Evolutionary conservation across 495 filamentous ascomycete species (phyloP).

Genomic region (Tuber melanosporum): DNA sequence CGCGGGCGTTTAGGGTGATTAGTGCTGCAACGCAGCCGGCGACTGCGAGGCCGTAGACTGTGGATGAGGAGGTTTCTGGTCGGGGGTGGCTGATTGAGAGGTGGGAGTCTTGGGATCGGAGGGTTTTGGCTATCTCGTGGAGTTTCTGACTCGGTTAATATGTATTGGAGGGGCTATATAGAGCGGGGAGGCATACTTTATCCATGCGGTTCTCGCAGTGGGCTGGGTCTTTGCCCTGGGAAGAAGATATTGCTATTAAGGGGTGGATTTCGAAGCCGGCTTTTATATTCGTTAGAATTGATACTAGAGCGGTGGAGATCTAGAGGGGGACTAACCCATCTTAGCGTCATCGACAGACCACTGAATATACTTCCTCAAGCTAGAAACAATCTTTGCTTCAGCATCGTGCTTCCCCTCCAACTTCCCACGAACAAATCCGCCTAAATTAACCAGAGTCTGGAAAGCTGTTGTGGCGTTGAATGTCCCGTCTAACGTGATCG

Average conservation of each 20-base stretch:
- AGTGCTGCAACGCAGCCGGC: slow-evolving; percentile 41
- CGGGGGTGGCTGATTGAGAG: slow-evolving; percentile 12
- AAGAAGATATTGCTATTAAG: slow-evolving; percentile 34
- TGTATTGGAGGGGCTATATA: slow-evolving; percentile 7
- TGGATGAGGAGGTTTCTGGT: slow-evolving; percentile 25
- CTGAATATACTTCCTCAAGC: slow-evolving; percentile 34
- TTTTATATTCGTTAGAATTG: slow-evolving; percentile 9
- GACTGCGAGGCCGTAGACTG: slow-evolving; percentile 44
- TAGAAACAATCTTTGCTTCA: slow-evolving; percentile 23
- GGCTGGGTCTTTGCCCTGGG: slow-evolving; percentile 34
- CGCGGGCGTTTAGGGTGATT: slow-evolving; percentile 40
- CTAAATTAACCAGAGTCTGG: slow-evolving; percentile 34
- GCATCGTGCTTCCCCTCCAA: slow-evolving; percentile 31
- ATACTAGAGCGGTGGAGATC: not conserved
- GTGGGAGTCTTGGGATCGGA: slow-evolving; percentile 32
- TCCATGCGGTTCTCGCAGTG: slow-evolving; percentile 37
- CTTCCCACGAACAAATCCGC: slow-evolving; percentile 28
- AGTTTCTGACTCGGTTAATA: slow-evolving; percentile 23
- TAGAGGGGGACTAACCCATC: not conserved
- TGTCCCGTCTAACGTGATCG: slow-evolving; percentile 38
- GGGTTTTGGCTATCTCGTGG: slow-evolving; percentile 25
- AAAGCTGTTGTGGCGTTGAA: slow-evolving; percentile 38
- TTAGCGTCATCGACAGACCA: slow-evolving; percentile 37
- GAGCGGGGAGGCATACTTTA: slow-evolving; percentile 15
- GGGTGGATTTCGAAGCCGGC: slow-evolving; percentile 25